Percentiles rank a stretch among this genome's conserved stretches.
Evolutionary conservation across 2,329 filamentous ascomycete genomes (phyloP).

Genomic region (Pochonia chlamydosporia): DNA sequence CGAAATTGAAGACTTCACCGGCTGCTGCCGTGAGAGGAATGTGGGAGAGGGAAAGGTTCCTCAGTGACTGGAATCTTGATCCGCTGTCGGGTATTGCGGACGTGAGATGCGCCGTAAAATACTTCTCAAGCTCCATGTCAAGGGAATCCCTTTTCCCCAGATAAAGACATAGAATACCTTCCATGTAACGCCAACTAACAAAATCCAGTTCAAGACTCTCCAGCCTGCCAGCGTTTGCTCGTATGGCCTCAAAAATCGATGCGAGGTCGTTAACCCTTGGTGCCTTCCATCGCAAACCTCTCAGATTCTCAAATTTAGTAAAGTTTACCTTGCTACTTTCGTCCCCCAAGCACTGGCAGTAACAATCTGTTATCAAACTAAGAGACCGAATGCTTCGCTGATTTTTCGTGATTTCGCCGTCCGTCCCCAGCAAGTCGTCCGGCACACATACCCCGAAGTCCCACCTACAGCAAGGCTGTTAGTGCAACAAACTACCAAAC

Average conservation of each 20-base stretch:
- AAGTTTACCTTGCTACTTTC: not conserved
- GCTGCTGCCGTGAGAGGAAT: too few relatives aligned
- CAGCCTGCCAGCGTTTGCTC: not conserved
- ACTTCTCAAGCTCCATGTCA: too few relatives aligned
- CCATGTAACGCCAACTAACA: not conserved
- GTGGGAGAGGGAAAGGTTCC: too few relatives aligned
- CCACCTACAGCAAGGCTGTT: not conserved
- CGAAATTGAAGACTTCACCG: too few relatives aligned
- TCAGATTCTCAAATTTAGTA: not conserved
- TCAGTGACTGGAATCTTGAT: too few relatives aligned
- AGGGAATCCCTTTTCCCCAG: too few relatives aligned
- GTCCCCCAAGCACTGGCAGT: not conserved
- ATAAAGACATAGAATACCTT: too few relatives aligned
- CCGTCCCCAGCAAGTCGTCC: not conserved
- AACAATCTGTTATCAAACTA: not conserved
- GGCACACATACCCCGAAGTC: not conserved
- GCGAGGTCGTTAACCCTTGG: not conserved
- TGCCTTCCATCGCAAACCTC: not conserved
- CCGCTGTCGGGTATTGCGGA: too few relatives aligned
- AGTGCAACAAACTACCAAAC: not conserved
- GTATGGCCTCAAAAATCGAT: not conserved
- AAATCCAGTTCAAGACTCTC: not conserved
- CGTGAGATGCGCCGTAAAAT: too few relatives aligned
- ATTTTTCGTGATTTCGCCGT: not conserved
- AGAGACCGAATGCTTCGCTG: not conserved